Conservation (phyloP, 2,329 filamentous ascomycete genomes). For the Pyricularia grisea region DNA sequence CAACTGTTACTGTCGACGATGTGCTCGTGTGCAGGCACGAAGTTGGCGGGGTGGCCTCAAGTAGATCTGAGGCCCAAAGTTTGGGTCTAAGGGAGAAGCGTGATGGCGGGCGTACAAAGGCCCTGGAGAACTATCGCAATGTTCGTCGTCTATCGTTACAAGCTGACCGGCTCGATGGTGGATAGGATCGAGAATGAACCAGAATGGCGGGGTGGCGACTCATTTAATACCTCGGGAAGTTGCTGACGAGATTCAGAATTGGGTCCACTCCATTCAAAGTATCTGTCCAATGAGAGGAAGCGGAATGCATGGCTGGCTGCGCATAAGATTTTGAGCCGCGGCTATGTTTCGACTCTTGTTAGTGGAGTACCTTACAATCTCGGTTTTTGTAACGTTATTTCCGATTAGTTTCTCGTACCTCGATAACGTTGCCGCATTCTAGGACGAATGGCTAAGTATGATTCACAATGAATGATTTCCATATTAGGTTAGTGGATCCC, state of each 20-base stretch:
- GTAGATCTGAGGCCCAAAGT: conserved; percentile 4
- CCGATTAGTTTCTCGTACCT: neutral
- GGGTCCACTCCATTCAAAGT: neutral
- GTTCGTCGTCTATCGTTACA: neutral
- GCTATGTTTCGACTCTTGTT: neutral
- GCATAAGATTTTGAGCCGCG: neutral
- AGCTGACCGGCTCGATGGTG: neutral
- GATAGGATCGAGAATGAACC: neutral
- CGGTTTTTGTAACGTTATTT: neutral
- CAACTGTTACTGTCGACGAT: conserved; percentile 3
- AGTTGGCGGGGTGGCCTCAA: conserved; percentile 1
- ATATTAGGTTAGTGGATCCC: neutral
- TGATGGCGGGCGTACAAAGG: neutral
- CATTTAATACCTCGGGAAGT: neutral
- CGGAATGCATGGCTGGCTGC: neutral
- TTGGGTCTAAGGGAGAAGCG: neutral
- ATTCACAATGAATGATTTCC: neutral
- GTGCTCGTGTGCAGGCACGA: conserved; percentile 1
- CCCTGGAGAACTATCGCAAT: neutral
- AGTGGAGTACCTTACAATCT: neutral
- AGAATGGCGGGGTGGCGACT: conserved; percentile 2
- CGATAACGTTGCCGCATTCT: neutral
- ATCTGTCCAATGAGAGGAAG: neutral
- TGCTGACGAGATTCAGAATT: neutral
- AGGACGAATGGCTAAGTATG: neutral